Evolutionary conservation across 1,284 basidiomycete genomes (phyloP).

Genomic region (Puccinia polysora): DNA sequence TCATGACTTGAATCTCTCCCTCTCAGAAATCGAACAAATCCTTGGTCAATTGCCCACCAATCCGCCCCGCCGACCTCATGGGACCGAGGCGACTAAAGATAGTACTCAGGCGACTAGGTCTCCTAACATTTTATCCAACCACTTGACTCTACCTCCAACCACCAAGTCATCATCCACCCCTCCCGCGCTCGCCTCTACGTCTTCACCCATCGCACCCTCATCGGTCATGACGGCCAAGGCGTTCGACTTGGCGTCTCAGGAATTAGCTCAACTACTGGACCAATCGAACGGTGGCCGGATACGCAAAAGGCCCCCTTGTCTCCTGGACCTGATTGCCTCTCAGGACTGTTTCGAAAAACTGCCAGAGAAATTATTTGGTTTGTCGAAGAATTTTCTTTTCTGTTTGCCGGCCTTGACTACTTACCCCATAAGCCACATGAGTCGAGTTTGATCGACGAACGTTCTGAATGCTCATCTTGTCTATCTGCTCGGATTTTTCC

Average conservation of each 20-base stretch:
- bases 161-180: too few species aligned
- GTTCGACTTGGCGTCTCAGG: neutral
- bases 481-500: too few species aligned
- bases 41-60: slow-evolving; percentile 22
- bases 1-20: slow-evolving; percentile 10
- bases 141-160: neutral
- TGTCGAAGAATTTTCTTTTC: neutral
- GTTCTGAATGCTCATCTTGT: too few species aligned
- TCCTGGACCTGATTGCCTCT: slow-evolving; percentile 13
- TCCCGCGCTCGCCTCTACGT: too few species aligned
- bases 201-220: too few species aligned
- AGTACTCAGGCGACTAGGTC: slow-evolving; percentile 5
- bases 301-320: slow-evolving; percentile 6
- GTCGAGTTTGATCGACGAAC: too few species aligned
- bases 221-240: too few species aligned
- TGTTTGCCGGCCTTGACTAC: neutral
- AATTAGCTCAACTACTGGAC: neutral
- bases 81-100: neutral
- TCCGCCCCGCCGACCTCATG: slow-evolving; percentile 20
- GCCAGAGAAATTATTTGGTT: slow-evolving; percentile 14
- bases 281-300: neutral
- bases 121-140: slow-evolving; percentile 7
- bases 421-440: neutral
- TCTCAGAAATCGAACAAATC: slow-evolving; percentile 12
- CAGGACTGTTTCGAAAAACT: slow-evolving; percentile 35